These are phyloP conservation scores for Lasiodiplodia sp. DNA, from an alignment of 2,329 filamentous ascomycete species.

Conservation along the genomic window DNA sequence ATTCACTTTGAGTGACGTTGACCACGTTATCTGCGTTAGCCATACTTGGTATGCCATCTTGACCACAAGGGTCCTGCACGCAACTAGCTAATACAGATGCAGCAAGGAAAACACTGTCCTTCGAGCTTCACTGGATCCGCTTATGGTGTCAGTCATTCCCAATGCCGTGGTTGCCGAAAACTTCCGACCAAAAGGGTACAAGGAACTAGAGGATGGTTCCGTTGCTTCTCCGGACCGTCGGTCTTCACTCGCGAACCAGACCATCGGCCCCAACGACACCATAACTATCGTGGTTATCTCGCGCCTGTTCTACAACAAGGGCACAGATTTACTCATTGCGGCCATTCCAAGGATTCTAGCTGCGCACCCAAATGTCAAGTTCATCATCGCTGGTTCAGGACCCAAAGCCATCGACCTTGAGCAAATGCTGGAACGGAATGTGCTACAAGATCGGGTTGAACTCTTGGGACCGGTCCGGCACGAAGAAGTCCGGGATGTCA, in stretches of 20 bases:
- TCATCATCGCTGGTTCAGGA: conserved; percentile 94
- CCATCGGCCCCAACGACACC: conserved; percentile 80
- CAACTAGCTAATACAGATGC: neutral
- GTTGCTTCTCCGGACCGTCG: conserved; percentile 31
- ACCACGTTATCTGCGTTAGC: conserved; percentile 97
- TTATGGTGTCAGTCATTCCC: conserved; percentile 97
- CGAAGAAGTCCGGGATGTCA: conserved; percentile 95
- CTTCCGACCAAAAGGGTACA: conserved; percentile 74
- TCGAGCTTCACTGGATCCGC: conserved; percentile 88
- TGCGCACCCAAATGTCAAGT: conserved; percentile 89
- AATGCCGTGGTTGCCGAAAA: conserved; percentile 98
- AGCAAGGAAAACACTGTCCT: conserved; percentile 99
- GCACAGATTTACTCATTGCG: conserved; percentile 94
- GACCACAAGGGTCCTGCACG: neutral
- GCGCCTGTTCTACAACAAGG: conserved; percentile 98
- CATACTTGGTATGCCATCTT: conserved; percentile 80
- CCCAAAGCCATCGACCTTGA: conserved; percentile 98
- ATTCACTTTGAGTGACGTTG: conserved; percentile 93
- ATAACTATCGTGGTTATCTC: conserved; percentile 98
- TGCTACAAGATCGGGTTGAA: conserved; percentile 90
- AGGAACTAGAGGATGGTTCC: conserved; percentile 33
- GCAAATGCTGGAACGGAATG: conserved; percentile 96
- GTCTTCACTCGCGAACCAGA: conserved; percentile 59
- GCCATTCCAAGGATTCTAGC: conserved; percentile 92
- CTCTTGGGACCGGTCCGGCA: conserved; percentile 92